These are phyloP conservation scores for Fistulifera solaris DNA, from an alignment of 108 stramenopile genomes.

Conservation along the genomic window DNA sequence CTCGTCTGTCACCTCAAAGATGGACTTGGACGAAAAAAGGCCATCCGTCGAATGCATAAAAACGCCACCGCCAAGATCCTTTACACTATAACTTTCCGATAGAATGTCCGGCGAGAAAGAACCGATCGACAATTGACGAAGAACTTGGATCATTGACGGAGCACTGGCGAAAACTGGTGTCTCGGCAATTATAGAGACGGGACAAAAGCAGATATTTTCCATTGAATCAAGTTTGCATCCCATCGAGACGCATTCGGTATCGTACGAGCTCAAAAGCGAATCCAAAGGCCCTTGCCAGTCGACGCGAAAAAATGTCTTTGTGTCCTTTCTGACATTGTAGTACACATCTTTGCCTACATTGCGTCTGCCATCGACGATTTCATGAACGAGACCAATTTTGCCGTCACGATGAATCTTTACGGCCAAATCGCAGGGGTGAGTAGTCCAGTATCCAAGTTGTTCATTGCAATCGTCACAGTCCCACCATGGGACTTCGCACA, in stretches of 20 bases:
- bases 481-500: not conserved
- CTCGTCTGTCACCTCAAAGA: constrained; percentile 35
- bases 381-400: constrained; percentile 46
- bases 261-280: not conserved
- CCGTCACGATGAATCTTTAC: constrained; percentile 12
- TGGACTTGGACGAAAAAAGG: constrained; percentile 8
- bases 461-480: not conserved
- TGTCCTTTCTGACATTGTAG: constrained; percentile 8
- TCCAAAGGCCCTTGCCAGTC: constrained; percentile 22
- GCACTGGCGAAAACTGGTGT: too few relatives aligned
- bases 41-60: constrained; percentile 5
- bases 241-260: too few relatives aligned
- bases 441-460: not conserved
- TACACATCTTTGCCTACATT: constrained; percentile 1
- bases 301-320: constrained; percentile 18
- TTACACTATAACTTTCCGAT: too few relatives aligned
- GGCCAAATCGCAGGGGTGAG: not conserved
- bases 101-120: constrained; percentile 6
- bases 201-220: too few relatives aligned
- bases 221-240: too few relatives aligned
- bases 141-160: constrained; percentile 9
- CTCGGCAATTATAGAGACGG: too few relatives aligned
- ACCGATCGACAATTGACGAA: constrained; percentile 27
- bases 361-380: constrained; percentile 14
- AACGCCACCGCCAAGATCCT: not conserved